A percentile compares a stretch with the other conserved stretches of the same genome.
phyloP scores from a whole-genome alignment of 228 moss, liverwort and hornwort genomes.

The Sphagnum fallax region DNA sequence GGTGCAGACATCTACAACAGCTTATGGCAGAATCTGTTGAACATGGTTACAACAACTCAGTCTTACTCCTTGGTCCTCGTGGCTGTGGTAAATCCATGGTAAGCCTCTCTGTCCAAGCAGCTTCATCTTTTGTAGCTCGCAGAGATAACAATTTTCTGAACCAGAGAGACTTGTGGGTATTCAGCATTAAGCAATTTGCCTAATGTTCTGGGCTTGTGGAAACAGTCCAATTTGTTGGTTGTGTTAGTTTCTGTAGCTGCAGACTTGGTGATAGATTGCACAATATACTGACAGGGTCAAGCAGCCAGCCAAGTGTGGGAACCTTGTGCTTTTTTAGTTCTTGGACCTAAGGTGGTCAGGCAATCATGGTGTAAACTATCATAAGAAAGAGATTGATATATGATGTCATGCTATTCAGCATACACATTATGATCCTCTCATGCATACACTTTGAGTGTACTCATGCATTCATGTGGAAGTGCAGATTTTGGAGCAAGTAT shows the following conservation, averaged over 20 bases:
- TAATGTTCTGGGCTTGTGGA: not conserved
- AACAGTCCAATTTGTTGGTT: not conserved
- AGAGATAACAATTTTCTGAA: not conserved
- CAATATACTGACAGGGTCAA: not conserved
- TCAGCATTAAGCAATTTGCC: not conserved
- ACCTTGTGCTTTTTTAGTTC: not conserved
- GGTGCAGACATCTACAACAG: slow-evolving; percentile 55
- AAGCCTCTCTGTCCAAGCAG: not conserved
- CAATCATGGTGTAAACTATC: too few relatives aligned
- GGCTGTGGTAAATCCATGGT: slow-evolving; percentile 96
- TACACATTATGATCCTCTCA: too few relatives aligned
- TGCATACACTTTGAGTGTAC: too few relatives aligned
- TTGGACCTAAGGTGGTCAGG: too few relatives aligned
- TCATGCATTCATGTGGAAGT: too few relatives aligned
- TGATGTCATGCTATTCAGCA: too few relatives aligned
- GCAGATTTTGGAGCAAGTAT: slow-evolving; percentile 82
- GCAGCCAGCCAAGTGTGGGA: not conserved
- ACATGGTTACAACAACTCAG: slow-evolving; percentile 81
- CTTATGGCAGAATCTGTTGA: slow-evolving; percentile 66
- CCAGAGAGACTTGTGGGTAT: not conserved
- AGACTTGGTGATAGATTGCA: too few relatives aligned
- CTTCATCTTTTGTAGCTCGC: not conserved
- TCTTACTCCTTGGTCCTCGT: slow-evolving; percentile 84
- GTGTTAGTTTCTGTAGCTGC: too few relatives aligned
- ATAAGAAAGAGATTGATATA: too few relatives aligned